Percentiles rank a stretch among this genome's conserved stretches.
Evolutionary conservation across 192 early-diverging fungal species (phyloP).

Genomic region (Coemansia sp.): DNA sequence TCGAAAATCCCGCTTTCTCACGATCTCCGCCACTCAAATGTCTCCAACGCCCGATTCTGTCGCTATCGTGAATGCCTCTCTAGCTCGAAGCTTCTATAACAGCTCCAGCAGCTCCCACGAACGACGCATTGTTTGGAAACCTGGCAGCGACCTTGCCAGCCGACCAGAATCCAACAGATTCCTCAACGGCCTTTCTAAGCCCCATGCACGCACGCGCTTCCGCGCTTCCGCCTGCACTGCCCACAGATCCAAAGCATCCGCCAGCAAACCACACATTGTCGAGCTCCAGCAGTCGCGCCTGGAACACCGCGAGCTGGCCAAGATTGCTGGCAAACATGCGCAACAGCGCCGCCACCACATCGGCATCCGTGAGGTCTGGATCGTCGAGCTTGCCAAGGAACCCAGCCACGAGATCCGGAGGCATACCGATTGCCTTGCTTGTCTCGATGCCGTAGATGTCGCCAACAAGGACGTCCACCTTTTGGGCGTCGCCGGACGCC

Average conservation of each 20-base stretch:
- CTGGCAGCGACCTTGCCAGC: constrained; percentile 17
- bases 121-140: constrained; percentile 24
- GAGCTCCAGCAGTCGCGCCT: constrained; percentile 27
- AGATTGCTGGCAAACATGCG: constrained; percentile 47
- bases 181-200: constrained; percentile 17
- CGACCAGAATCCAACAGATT: constrained; percentile 47
- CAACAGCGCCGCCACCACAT: constrained; percentile 37
- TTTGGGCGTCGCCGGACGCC: constrained; percentile 18
- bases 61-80: too few relatives aligned
- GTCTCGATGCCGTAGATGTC: constrained; percentile 49
- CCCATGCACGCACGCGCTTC: constrained; percentile 8
- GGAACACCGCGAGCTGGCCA: constrained; percentile 49
- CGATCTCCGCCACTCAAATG: too few relatives aligned
- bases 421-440: constrained; percentile 44
- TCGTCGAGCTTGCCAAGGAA: constrained; percentile 44
- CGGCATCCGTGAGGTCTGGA: constrained; percentile 21
- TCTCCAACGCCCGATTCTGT: too few relatives aligned
- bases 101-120: constrained; percentile 44
- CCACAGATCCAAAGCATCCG: constrained; percentile 21
- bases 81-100: constrained; percentile 8
- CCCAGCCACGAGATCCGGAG: constrained; percentile 48
- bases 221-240: neutral
- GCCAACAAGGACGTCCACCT: constrained; percentile 42
- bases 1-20: too few relatives aligned
- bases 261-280: constrained; percentile 41